Percentiles rank a stretch among this genome's conserved stretches.
phyloP scores from a whole-genome alignment of 2,329 filamentous ascomycete species.

The Xylogone sp. region DNA sequence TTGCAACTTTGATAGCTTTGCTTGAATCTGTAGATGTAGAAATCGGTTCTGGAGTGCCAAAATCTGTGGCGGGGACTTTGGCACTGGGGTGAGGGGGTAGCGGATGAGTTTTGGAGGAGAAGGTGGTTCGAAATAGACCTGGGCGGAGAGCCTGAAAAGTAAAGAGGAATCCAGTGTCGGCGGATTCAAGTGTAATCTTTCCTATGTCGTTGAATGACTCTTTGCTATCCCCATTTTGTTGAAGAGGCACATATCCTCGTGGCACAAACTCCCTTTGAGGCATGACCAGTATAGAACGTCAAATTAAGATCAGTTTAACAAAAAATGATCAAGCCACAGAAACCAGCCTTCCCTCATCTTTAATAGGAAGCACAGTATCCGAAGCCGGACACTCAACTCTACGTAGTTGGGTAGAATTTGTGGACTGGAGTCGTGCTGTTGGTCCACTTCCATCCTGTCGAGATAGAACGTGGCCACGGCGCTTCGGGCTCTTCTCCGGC shows the following conservation, averaged over 20 bases:
- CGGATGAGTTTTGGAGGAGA: slow-evolving; percentile 57
- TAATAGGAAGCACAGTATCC: too few relatives aligned
- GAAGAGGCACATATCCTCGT: slow-evolving; percentile 11
- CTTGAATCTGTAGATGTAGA: slow-evolving; percentile 30
- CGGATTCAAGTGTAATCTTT: slow-evolving; percentile 17
- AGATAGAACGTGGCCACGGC: too few relatives aligned
- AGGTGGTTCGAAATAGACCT: slow-evolving; percentile 66
- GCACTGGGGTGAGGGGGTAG: slow-evolving; percentile 63
- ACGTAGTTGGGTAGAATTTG: too few relatives aligned
- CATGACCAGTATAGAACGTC: slow-evolving; percentile 6
- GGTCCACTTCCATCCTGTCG: too few relatives aligned
- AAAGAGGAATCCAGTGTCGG: slow-evolving; percentile 45
- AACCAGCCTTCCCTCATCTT: too few relatives aligned
- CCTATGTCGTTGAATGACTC: background rate
- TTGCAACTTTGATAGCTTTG: slow-evolving; percentile 41
- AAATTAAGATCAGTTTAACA: too few relatives aligned
- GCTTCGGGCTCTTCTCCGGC: too few relatives aligned
- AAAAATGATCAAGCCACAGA: too few relatives aligned
- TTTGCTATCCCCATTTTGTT: slow-evolving; percentile 9
- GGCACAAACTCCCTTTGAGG: slow-evolving; percentile 19
- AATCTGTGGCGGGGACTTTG: slow-evolving; percentile 33
- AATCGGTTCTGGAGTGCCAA: slow-evolving; percentile 10
- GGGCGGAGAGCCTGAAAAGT: slow-evolving; percentile 58
- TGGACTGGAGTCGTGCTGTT: too few relatives aligned
- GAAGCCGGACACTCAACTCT: too few relatives aligned